phyloP scores from a whole-genome alignment of 768 basidiomycete genomes.

The Dentipellis sp. region DNA sequence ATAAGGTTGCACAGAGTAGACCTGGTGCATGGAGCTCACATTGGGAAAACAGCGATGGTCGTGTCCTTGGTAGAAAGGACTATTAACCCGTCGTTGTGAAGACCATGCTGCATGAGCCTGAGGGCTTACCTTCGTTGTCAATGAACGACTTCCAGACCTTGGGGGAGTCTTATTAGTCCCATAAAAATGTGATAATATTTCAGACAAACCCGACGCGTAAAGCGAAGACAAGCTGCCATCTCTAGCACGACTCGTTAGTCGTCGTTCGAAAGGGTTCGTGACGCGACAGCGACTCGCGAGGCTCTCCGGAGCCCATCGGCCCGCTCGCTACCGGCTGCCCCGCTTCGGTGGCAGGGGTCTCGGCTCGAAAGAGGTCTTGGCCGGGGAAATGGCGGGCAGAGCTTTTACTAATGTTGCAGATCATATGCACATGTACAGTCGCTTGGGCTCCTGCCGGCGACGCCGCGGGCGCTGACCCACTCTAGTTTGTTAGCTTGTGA shows the following conservation, averaged over 20 bases:
- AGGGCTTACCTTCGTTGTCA: conserved; percentile 51
- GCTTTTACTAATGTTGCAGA: too few relatives aligned
- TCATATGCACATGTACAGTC: too few relatives aligned
- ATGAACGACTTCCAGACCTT: conserved; percentile 82
- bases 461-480: too few relatives aligned
- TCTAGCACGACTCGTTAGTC: background rate
- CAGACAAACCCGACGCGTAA: conserved; percentile 47
- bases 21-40: conserved; percentile 27
- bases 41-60: conserved; percentile 76
- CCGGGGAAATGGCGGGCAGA: too few relatives aligned
- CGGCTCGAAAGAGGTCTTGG: too few relatives aligned
- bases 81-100: conserved; percentile 5
- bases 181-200: background rate
- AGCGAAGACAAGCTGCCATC: conserved; percentile 66
- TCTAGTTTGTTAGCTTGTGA: too few relatives aligned
- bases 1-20: background rate
- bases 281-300: too few relatives aligned
- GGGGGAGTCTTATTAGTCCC: conserved; percentile 1
- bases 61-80: conserved; percentile 42
- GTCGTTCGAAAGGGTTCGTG: too few relatives aligned
- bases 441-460: too few relatives aligned
- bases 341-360: too few relatives aligned
- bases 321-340: too few relatives aligned
- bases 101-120: background rate
- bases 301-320: too few relatives aligned